phyloP scores from a whole-genome alignment of 495 filamentous ascomycete species.

The Hypoxylon cercidicola region DNA sequence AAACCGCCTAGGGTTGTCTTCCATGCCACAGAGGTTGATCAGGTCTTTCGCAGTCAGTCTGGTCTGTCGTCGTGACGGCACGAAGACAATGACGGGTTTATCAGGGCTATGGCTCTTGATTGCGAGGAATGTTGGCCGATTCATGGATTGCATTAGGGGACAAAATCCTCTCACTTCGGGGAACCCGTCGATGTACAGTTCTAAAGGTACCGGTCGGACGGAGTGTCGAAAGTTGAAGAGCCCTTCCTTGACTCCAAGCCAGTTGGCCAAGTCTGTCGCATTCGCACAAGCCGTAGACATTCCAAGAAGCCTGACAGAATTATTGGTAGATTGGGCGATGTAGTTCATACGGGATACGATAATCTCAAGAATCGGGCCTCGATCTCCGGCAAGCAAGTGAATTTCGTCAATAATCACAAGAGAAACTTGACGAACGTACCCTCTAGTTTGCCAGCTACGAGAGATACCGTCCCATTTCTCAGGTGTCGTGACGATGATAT shows the following conservation, averaged over 20 bases:
- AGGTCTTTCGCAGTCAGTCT: slow-evolving; percentile 93
- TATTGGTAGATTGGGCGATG: slow-evolving; percentile 92
- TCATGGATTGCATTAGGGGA: slow-evolving; percentile 99
- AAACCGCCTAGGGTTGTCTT: slow-evolving; percentile 95
- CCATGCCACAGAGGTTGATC: slow-evolving; percentile 98
- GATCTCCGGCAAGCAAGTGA: slow-evolving; percentile 92
- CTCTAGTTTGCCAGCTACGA: slow-evolving; percentile 95
- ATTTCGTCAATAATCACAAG: slow-evolving; percentile 99
- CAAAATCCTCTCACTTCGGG: slow-evolving; percentile 96
- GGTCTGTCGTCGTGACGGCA: slow-evolving; percentile 94
- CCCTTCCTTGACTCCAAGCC: slow-evolving; percentile 97
- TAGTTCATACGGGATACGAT: slow-evolving; percentile 99
- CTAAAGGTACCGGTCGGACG: slow-evolving; percentile 94
- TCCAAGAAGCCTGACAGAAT: slow-evolving; percentile 87
- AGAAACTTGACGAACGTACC: slow-evolving; percentile 94
- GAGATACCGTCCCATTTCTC: slow-evolving; percentile 99
- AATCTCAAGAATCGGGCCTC: slow-evolving; percentile 97
- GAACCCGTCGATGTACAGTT: slow-evolving; percentile 98
- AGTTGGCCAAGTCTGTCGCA: slow-evolving; percentile 91
- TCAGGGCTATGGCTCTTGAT: slow-evolving; percentile 95
- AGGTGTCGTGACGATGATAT: slow-evolving; percentile 98
- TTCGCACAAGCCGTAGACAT: slow-evolving; percentile 99
- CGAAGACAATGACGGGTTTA: slow-evolving; percentile 98
- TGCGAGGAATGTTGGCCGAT: slow-evolving; percentile 93
- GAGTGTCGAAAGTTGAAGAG: slow-evolving; percentile 98